Conservation (phyloP, 768 basidiomycete genomes). For the Tylopilus cervinicoccineus region DNA sequence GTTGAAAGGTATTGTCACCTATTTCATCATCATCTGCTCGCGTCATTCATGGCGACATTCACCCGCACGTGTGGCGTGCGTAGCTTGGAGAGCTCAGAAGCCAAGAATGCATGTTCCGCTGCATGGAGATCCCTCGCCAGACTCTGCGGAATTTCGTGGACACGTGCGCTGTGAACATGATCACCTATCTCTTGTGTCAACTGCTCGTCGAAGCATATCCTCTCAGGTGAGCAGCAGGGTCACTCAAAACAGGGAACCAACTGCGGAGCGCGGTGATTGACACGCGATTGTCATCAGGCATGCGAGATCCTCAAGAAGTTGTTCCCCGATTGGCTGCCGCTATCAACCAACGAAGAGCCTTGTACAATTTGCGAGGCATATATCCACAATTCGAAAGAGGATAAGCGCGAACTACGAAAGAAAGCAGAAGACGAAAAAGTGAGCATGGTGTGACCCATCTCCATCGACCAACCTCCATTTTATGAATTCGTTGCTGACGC, state of each 20-base stretch:
- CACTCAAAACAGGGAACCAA: slow-evolving; percentile 5
- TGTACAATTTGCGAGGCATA: slow-evolving; percentile 64
- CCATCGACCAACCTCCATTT: slow-evolving; percentile 12
- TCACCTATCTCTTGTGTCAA: slow-evolving; percentile 49
- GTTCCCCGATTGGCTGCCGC: slow-evolving; percentile 65
- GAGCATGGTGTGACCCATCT: slow-evolving; percentile 5
- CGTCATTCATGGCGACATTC: slow-evolving; percentile 9
- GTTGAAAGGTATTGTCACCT: slow-evolving; percentile 55
- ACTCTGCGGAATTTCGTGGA: slow-evolving; percentile 47
- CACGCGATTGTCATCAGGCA: slow-evolving; percentile 41
- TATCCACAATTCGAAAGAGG: slow-evolving; percentile 53
- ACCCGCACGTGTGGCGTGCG: slow-evolving; percentile 5
- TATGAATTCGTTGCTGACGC: slow-evolving; percentile 12
- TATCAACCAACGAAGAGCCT: slow-evolving; percentile 44
- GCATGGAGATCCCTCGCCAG: slow-evolving; percentile 64
- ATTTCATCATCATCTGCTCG: slow-evolving; percentile 9
- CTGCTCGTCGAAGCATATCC: slow-evolving; percentile 61
- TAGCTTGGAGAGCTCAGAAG: slow-evolving; percentile 70
- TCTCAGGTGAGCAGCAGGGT: slow-evolving; percentile 40
- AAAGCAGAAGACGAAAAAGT: slow-evolving; percentile 82
- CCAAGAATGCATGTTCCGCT: slow-evolving; percentile 72
- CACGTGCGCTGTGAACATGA: slow-evolving; percentile 77
- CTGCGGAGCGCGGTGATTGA: slow-evolving; percentile 16
- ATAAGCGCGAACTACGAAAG: slow-evolving; percentile 57
- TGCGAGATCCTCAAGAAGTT: slow-evolving; percentile 48